Evolutionary conservation across 352 stramenopile species (phyloP), one percentile per base, ranked within the genome.

Genomic region (Pythium insidiosum): DNA sequence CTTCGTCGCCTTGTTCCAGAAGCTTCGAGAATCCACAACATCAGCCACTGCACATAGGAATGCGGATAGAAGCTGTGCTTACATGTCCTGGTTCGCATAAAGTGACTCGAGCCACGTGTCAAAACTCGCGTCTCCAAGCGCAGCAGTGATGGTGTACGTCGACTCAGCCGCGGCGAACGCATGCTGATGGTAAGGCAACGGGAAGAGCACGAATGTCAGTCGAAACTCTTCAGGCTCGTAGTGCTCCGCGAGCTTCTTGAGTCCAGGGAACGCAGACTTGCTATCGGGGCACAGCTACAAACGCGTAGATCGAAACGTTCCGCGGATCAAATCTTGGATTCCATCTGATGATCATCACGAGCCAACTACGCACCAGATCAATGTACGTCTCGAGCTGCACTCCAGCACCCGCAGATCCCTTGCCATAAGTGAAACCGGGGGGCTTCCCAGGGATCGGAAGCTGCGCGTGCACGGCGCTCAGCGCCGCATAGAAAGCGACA

Each of bases 331-430:
- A 10, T 47, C 25, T 25, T 18, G 22, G 5, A 39, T 13, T 7
- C 15, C 21, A 13, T 42, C 21, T 37, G 24, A n/a, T 42, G 15
- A 34, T 21, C 9, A 15, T 22, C 31, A 20, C 26, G 22, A 38
- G 3, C 4, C 4, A 24, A 28, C 16, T 2, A n/a, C 50, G 15
- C 44, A 84, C 75, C 68, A 89, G 49, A 43, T 92, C 77, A n/a
- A 92, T 63, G 48, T 84, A 92, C 19, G 74, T 79, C 61, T 92
- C 80, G 30, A 92, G 69, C 53, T 92, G 80, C 24, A 92, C 70
- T 24, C 68, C 63, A 2, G 80, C 80, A 13, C 69, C 50, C 5
- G 73, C 66, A 11, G 30, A 59, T 5, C 80, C 75, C 2, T 65
- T 36, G 12, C 73, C 71, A 15, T 83, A 47, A 1, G 69, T 80